phyloP scores from a whole-genome alignment of 2,329 filamentous ascomycete genomes.

The Talaromyces sp. region DNA sequence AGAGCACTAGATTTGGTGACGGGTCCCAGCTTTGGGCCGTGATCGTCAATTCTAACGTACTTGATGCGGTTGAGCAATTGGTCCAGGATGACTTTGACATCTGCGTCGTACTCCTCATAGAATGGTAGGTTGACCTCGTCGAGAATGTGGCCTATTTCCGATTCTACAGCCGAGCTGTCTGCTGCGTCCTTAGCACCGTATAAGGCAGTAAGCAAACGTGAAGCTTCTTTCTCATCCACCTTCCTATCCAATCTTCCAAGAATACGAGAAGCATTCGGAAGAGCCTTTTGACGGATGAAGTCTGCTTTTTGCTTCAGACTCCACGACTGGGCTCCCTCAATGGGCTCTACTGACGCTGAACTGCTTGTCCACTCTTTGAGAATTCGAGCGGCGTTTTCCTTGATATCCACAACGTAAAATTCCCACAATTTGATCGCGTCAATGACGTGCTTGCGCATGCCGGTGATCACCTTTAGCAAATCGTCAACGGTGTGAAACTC shows the following conservation, averaged over 20 bases:
- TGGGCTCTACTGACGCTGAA: constrained; percentile 41
- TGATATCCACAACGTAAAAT: constrained; percentile 81
- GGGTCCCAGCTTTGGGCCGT: constrained; percentile 80
- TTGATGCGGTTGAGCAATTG: constrained; percentile 93
- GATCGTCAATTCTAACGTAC: constrained; percentile 86
- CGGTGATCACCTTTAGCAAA: constrained; percentile 75
- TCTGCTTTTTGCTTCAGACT: constrained; percentile 56
- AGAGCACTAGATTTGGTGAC: constrained; percentile 74
- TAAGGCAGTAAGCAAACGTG: constrained; percentile 63
- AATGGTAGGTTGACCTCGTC: constrained; percentile 82
- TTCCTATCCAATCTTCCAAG: constrained; percentile 73
- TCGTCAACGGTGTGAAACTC: constrained; percentile 68
- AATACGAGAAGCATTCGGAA: constrained; percentile 68
- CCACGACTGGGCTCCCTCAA: constrained; percentile 46
- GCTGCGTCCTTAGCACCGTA: constrained; percentile 63
- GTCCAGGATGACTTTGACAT: constrained; percentile 77
- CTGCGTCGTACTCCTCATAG: constrained; percentile 87
- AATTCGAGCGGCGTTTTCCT: constrained; percentile 64
- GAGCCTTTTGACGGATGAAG: constrained; percentile 62
- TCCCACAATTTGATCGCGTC: constrained; percentile 81
- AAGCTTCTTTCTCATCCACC: constrained; percentile 66
- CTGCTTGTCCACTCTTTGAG: constrained; percentile 63
- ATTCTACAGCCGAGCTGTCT: constrained; percentile 46
- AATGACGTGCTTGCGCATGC: constrained; percentile 75
- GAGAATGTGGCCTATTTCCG: constrained; percentile 58